Conservation (phyloP, 148 eudicot genomes). For the Cornus kousa region DNA sequence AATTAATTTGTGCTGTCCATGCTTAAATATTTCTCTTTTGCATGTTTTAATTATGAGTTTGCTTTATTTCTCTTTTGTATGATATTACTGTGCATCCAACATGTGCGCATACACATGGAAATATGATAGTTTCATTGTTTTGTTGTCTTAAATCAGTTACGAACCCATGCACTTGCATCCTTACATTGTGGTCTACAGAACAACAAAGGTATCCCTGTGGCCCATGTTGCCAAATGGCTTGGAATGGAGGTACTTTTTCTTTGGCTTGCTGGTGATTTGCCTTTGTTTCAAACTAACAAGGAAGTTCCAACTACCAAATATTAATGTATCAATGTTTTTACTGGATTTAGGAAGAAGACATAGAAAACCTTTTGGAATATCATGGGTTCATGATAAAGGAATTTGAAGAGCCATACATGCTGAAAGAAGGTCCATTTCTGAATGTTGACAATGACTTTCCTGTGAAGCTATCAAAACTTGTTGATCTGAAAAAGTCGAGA, state of each 20-base stretch:
- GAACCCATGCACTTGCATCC: constrained; percentile 93
- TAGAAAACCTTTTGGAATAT: constrained; percentile 29
- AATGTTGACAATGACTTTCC: too few relatives aligned
- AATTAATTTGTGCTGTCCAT: background rate
- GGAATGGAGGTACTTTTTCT: too few relatives aligned
- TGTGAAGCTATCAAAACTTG: too few relatives aligned
- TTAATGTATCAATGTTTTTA: background rate
- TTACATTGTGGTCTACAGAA: constrained; percentile 82
- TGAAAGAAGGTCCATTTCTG: constrained; percentile 71
- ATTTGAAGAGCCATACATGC: constrained; percentile 93
- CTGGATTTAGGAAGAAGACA: constrained; percentile 65
- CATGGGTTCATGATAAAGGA: constrained; percentile 77
- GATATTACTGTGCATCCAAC: background rate
- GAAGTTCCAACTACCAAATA: background rate
- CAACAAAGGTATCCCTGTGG: constrained; percentile 86
- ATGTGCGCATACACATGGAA: background rate
- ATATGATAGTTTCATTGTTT: constrained; percentile 5
- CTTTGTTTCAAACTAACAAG: background rate
- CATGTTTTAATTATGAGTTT: too few relatives aligned
- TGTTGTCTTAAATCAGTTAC: constrained; percentile 53
- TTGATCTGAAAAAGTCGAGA: too few relatives aligned
- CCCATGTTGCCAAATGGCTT: background rate
- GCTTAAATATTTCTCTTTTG: background rate
- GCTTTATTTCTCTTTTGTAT: background rate
- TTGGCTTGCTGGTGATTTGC: too few relatives aligned